Base-by-base conservation (phyloP, 2,329 filamentous ascomycete species). In the Colletotrichum endophyticum region DNA sequence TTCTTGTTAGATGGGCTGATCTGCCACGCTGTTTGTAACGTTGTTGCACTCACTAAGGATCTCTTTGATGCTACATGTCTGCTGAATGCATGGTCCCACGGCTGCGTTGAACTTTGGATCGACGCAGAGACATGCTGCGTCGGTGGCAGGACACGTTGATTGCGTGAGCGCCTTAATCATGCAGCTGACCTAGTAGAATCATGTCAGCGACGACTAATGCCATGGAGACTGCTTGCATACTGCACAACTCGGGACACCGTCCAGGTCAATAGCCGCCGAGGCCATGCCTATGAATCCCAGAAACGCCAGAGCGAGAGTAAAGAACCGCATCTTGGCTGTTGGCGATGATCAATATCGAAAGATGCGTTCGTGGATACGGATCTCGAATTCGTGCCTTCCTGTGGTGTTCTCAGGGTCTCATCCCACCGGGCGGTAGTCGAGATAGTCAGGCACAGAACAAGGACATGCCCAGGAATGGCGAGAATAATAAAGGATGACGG, bases 71-170 rank as follows among this genome's bases (percentile, higher is more conserved):
- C 79, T 82, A 64, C 84, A 86, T 3, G 30, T 77, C 15, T 69
- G 49, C 6, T 71, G 61, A 11, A 84, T 77, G 64, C 84, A 86
- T 4, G 44, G 66, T 4, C 80, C 77, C 22, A 83, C 78, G 4
- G 78, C 63, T 7, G 77, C 25, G n/a, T 79, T 78, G 3, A 86
- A 72, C 1, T 67, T 59, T 5, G 75, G 22, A 32, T 84, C 80
- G 8, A 78, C 78, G 72, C 85, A 86, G n/a, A 83, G 78, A 39
- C 85, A 86, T 0, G 79, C 78, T 34, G 74, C 62, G 53, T 86
- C 77, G 1, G 79, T 73, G 5, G 73, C 27, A 0, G 79, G 44
- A 62, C 84, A 86, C 5, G 70, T 68, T 16, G 77, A 28, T 12
- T 44, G 6, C 3, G 73, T 64, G 4, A 73, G 57, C 13, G 70